A percentile compares a stretch with the other conserved stretches of the same genome.
Conservation (phyloP, 2,329 filamentous ascomycete genomes). For the Exophiala lecanii-corni region DNA sequence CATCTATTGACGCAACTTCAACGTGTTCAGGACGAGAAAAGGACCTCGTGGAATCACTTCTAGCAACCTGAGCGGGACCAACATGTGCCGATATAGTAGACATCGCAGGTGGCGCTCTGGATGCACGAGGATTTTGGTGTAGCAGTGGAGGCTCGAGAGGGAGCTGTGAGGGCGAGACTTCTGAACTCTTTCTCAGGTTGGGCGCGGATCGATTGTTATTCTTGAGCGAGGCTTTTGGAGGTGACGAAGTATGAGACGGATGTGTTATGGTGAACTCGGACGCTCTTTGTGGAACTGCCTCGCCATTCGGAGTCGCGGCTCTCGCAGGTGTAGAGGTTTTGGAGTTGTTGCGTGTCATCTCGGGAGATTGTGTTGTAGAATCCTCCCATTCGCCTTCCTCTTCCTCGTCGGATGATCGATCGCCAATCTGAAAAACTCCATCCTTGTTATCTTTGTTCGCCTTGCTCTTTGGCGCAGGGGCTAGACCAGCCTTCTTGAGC, state of each 20-base stretch:
- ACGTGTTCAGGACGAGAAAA: constrained; percentile 31
- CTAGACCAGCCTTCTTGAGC: constrained; percentile 37
- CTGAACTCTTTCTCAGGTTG: constrained; percentile 14
- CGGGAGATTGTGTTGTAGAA: constrained; percentile 43
- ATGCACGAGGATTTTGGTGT: constrained; percentile 34
- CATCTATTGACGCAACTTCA: constrained; percentile 33
- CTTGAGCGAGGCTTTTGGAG: constrained; percentile 16
- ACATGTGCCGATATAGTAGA: constrained; percentile 45
- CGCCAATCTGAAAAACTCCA: constrained; percentile 44
- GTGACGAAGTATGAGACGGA: constrained; percentile 17
- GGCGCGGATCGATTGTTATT: constrained; percentile 23
- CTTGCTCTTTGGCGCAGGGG: constrained; percentile 29
- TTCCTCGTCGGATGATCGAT: constrained; percentile 36
- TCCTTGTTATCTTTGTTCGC: constrained; percentile 36
- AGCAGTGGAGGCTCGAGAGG: constrained; percentile 22
- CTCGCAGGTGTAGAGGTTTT: constrained; percentile 24
- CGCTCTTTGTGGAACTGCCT: constrained; percentile 6
- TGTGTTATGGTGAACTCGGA: constrained; percentile 3
- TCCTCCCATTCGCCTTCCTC: constrained; percentile 46
- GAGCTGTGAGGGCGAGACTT: constrained; percentile 13
- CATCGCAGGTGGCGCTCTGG: constrained; percentile 45
- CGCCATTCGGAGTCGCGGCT: constrained; percentile 20
- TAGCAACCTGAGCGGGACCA: constrained; percentile 30
- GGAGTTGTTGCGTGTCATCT: constrained; percentile 44
- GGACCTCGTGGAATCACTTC: constrained; percentile 23